These are phyloP conservation scores for Cercospora sp. DNA, from an alignment of 2,329 filamentous ascomycete genomes.

Conservation along the genomic window DNA sequence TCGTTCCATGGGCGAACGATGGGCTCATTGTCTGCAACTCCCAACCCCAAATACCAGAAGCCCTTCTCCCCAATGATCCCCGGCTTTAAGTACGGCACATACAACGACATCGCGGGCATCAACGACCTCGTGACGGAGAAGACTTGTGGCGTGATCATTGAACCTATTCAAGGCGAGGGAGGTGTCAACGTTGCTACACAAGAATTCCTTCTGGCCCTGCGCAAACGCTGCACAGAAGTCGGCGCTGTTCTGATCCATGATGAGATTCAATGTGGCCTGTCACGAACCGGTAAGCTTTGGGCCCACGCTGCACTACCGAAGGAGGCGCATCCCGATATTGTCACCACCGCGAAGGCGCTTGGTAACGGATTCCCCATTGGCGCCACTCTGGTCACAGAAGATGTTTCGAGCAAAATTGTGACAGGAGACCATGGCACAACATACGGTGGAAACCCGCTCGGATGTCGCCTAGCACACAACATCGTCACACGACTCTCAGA, in stretches of 20 bases:
- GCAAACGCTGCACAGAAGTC: slow-evolving; percentile 78
- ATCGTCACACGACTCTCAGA: slow-evolving; percentile 77
- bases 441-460: slow-evolving; percentile 89
- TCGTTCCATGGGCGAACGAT: slow-evolving; percentile 97
- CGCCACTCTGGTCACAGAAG: slow-evolving; percentile 68
- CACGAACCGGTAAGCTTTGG: slow-evolving; percentile 86
- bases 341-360: slow-evolving; percentile 93
- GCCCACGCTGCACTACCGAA: slow-evolving; percentile 73
- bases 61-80: slow-evolving; percentile 95
- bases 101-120: slow-evolving; percentile 76
- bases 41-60: slow-evolving; percentile 95
- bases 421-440: slow-evolving; percentile 89
- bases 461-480: slow-evolving; percentile 79
- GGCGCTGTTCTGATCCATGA: slow-evolving; percentile 90
- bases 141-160: slow-evolving; percentile 92
- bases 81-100: slow-evolving; percentile 82
- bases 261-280: slow-evolving; percentile 94
- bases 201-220: slow-evolving; percentile 82
- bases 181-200: slow-evolving; percentile 81
- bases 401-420: slow-evolving; percentile 68
- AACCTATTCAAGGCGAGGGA: slow-evolving; percentile 96
- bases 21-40: slow-evolving; percentile 91
- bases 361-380: slow-evolving; percentile 96
- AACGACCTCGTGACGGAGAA: slow-evolving; percentile 73
- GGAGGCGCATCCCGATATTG: slow-evolving; percentile 86